A percentile compares a stretch with the other conserved stretches of the same genome.
These are phyloP conservation scores for Kluyveromyces siamensis DNA, from an alignment of 805 yeast species.

Conservation along the genomic window DNA sequence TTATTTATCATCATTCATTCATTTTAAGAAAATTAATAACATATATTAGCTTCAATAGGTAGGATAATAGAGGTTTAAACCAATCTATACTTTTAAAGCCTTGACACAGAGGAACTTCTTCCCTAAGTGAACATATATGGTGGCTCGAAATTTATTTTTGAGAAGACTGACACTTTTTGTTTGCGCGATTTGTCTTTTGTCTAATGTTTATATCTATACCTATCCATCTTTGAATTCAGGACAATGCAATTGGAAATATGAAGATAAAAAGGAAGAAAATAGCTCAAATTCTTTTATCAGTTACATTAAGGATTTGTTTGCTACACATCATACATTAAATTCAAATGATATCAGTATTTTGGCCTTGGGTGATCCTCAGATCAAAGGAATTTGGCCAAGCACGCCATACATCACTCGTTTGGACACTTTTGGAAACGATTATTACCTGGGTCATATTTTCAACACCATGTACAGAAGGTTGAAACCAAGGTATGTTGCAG, in stretches of 20 bases:
- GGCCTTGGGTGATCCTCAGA: conserved; percentile 95
- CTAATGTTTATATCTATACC: conserved; percentile 61
- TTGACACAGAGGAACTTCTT: too few relatives aligned
- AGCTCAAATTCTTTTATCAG: conserved; percentile 16
- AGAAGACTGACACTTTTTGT: conserved; percentile 17
- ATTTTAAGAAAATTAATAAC: too few relatives aligned
- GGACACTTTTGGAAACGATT: conserved; percentile 86
- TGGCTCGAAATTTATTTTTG: conserved; percentile 5
- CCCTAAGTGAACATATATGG: neutral
- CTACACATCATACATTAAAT: neutral
- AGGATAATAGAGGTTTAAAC: neutral
- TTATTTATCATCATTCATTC: neutral
- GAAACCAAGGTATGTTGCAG: conserved; percentile 72
- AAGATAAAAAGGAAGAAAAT: conserved; percentile 5
- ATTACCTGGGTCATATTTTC: conserved; percentile 79
- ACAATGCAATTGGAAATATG: conserved; percentile 51
- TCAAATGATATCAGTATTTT: conserved; percentile 51
- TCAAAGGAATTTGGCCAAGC: conserved; percentile 73
- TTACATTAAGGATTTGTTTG: conserved; percentile 5
- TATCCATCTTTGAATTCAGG: conserved; percentile 56
- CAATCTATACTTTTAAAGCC: neutral
- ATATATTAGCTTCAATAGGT: neutral
- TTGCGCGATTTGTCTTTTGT: conserved; percentile 31
- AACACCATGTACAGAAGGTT: conserved; percentile 51
- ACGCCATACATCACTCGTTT: conserved; percentile 65